A percentile compares a stretch with the other conserved stretches of the same genome.
Conservation (phyloP, 2,329 filamentous ascomycete species). For the Chalaropsis ovoidea region DNA sequence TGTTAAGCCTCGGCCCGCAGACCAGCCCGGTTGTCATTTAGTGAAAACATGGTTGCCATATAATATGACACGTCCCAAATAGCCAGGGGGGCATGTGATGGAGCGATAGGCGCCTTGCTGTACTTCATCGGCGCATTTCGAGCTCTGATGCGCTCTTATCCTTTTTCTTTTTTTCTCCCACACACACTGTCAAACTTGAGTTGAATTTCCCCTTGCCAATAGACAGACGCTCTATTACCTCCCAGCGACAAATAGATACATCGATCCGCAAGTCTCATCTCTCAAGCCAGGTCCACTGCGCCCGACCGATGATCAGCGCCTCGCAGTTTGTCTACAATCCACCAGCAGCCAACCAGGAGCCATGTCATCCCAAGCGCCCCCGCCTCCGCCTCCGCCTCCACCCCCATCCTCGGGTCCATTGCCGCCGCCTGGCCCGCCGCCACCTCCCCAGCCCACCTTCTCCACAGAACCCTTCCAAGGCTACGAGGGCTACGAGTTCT, state of each 20-base stretch:
- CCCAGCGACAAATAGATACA: not conserved
- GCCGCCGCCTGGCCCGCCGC: conserved; percentile 27
- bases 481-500: conserved; percentile 51
- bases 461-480: conserved; percentile 29
- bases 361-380: conserved; percentile 17
- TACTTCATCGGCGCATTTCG: not conserved
- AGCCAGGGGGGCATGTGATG: not conserved
- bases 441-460: not conserved
- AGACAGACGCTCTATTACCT: not conserved
- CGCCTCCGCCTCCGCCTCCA: conserved; percentile 8
- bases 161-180: not conserved
- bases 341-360: not conserved
- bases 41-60: not conserved
- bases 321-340: not conserved
- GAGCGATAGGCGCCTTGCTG: not conserved
- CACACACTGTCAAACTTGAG: not conserved
- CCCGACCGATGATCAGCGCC: not conserved
- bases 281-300: not conserved
- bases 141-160: not conserved
- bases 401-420: not conserved
- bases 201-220: not conserved
- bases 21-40: not conserved
- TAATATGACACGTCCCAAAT: conserved; percentile 2
- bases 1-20: not conserved
- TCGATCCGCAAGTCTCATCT: not conserved